These are phyloP conservation scores for Chytriomyces sp. DNA, from an alignment of 192 early-diverging fungal genomes.

Conservation along the genomic window DNA sequence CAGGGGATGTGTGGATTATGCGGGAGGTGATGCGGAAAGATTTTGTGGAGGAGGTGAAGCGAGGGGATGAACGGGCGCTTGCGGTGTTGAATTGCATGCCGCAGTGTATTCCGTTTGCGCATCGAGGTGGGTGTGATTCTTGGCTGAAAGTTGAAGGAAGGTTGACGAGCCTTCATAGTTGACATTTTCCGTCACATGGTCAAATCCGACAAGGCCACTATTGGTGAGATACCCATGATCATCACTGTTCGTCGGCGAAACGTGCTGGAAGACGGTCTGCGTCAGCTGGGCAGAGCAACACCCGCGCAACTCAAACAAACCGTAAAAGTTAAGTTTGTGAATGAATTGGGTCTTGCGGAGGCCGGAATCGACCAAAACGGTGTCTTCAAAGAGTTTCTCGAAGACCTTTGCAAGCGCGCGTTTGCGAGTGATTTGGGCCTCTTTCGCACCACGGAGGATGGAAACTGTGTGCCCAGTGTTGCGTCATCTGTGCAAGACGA, in stretches of 20 bases:
- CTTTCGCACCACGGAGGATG: constrained; percentile 46
- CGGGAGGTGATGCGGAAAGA: background rate
- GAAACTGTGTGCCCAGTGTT: constrained; percentile 38
- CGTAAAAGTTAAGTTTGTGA: constrained; percentile 44
- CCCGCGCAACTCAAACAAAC: constrained; percentile 43
- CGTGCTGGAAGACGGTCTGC: constrained; percentile 45
- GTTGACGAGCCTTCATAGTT: constrained; percentile 1
- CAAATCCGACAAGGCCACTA: constrained; percentile 20
- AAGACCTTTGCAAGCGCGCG: constrained; percentile 39
- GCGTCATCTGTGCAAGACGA: constrained; percentile 43
- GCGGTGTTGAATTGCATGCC: background rate
- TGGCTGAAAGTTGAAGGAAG: background rate
- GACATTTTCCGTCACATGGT: constrained; percentile 28
- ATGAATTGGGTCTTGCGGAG: constrained; percentile 38
- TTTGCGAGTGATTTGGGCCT: constrained; percentile 44
- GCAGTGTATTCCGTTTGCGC: constrained; percentile 22
- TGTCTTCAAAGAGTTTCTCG: constrained; percentile 54
- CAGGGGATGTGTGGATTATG: constrained; percentile 4
- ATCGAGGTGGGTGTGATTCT: background rate
- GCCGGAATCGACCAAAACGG: constrained; percentile 50
- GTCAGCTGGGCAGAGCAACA: constrained; percentile 29
- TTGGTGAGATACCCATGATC: constrained; percentile 9
- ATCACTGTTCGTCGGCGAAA: constrained; percentile 13
- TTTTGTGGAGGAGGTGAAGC: constrained; percentile 9
- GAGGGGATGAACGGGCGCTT: background rate